These are phyloP conservation scores for Elongisporangium prolatum DNA, from an alignment of 352 stramenopile genomes.

Conservation along the genomic window DNA sequence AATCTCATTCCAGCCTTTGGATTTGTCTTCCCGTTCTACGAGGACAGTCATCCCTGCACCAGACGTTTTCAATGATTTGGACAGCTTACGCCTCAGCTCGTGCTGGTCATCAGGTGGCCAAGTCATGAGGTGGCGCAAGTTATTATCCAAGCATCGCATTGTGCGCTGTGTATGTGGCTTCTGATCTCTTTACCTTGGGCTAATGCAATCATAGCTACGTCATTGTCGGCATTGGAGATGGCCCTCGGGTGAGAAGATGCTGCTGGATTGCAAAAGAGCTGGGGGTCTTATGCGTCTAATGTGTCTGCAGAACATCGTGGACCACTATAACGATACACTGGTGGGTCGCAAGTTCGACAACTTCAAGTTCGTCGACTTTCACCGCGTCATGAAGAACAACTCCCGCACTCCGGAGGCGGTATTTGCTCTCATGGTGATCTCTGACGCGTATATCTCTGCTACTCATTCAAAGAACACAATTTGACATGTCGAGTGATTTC, in stretches of 20 bases:
- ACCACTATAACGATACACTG: conserved; percentile 54
- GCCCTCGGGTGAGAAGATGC: conserved; percentile 40
- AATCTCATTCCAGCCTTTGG: conserved; percentile 70
- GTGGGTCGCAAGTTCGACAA: conserved; percentile 65
- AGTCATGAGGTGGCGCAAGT: conserved; percentile 60
- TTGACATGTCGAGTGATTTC: conserved; percentile 3
- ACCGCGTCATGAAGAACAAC: conserved; percentile 44
- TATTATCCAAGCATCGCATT: conserved; percentile 71
- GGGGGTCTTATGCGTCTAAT: not conserved
- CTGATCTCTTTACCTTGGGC: not conserved
- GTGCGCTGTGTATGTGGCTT: conserved; percentile 49
- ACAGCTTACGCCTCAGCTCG: conserved; percentile 39
- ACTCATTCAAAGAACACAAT: not conserved
- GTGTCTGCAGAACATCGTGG: conserved; percentile 41
- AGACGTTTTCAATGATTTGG: conserved; percentile 55
- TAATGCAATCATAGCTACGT: conserved; percentile 63
- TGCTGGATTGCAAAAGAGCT: not conserved
- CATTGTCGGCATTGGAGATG: conserved; percentile 71
- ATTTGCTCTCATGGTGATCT: conserved; percentile 73
- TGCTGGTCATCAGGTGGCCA: conserved; percentile 73
- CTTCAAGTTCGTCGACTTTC: conserved; percentile 77
- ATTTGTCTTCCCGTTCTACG: conserved; percentile 63
- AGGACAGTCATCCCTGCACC: conserved; percentile 29
- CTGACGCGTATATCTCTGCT: conserved; percentile 13
- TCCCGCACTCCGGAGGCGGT: conserved; percentile 42